These are phyloP conservation scores for Cyclotella atomus DNA, from an alignment of 108 stramenopile genomes.

Conservation along the genomic window DNA sequence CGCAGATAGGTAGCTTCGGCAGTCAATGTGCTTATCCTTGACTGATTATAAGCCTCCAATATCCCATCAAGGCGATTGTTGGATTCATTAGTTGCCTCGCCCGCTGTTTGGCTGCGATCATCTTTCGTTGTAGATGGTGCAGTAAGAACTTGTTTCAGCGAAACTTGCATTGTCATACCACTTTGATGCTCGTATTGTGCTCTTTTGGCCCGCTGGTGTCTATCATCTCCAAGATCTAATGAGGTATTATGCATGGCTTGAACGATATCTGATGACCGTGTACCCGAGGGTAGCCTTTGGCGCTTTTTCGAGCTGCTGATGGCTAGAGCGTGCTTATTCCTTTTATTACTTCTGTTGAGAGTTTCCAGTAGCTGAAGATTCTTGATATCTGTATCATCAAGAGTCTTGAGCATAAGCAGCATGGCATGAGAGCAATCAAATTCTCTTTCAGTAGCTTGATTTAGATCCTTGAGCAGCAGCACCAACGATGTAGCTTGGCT, in stretches of 20 bases:
- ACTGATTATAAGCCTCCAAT: too few relatives aligned
- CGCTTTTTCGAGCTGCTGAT: not conserved
- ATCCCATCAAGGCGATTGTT: too few relatives aligned
- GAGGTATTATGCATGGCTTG: not conserved
- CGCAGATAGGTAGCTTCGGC: too few relatives aligned
- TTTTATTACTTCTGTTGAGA: not conserved
- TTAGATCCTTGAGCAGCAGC: not conserved
- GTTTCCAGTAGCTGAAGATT: not conserved
- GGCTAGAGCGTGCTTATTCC: not conserved
- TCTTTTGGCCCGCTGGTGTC: constrained; percentile 21
- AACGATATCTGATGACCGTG: not conserved
- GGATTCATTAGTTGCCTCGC: not conserved
- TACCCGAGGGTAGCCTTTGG: not conserved
- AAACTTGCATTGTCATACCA: constrained; percentile 26
- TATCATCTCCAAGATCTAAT: constrained; percentile 14
- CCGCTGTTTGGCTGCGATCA: not conserved
- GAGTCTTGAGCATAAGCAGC: not conserved
- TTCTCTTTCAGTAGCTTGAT: not conserved
- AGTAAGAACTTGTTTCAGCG: constrained; percentile 36
- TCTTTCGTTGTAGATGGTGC: not conserved
- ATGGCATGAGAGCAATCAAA: not conserved
- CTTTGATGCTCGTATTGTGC: constrained; percentile 7
- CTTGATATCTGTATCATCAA: constrained; percentile 5
- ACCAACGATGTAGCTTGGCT: not conserved
- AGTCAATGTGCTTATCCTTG: too few relatives aligned